A percentile compares a stretch with the other conserved stretches of the same genome.
Conservation (phyloP, 2,329 filamentous ascomycete genomes). For the Phaeosphaeria sp. region DNA sequence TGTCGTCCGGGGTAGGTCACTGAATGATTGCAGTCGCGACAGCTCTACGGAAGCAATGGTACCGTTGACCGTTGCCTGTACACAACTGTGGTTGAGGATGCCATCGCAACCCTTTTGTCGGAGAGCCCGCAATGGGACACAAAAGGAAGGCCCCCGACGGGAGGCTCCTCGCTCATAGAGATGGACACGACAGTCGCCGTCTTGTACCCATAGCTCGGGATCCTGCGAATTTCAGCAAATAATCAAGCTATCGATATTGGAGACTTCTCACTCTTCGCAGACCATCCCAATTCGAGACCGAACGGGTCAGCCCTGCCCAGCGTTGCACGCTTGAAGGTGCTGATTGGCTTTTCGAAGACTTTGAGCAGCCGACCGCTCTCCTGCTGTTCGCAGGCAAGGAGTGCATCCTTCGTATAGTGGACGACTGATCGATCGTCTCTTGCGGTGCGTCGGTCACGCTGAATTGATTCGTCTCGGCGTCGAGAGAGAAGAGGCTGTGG, state of each 20-base stretch:
- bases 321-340: conserved; percentile 34
- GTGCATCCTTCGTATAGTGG: neutral
- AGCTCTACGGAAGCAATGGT: conserved; percentile 9
- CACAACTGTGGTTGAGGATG: conserved; percentile 60
- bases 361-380: conserved; percentile 28
- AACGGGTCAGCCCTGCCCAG: conserved; percentile 43
- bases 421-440: neutral
- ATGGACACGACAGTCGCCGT: conserved; percentile 74
- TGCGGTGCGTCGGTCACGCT: neutral
- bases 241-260: neutral
- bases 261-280: conserved; percentile 51
- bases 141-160: conserved; percentile 70
- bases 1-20: conserved; percentile 43
- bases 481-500: conserved; percentile 4
- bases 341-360: conserved; percentile 25
- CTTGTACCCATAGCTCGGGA: conserved; percentile 70
- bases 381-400: conserved; percentile 6
- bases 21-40: conserved; percentile 42
- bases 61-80: conserved; percentile 21
- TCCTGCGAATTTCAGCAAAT: conserved; percentile 59
- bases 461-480: neutral
- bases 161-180: conserved; percentile 71
- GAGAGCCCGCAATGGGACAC: conserved; percentile 65
- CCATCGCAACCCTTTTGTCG: conserved; percentile 65
- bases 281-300: conserved; percentile 52